A percentile compares a stretch with the other conserved stretches of the same genome.
These are phyloP conservation scores for Sergeia podlipaevii DNA, from an alignment of 208 protist species.

Conservation along the genomic window DNA sequence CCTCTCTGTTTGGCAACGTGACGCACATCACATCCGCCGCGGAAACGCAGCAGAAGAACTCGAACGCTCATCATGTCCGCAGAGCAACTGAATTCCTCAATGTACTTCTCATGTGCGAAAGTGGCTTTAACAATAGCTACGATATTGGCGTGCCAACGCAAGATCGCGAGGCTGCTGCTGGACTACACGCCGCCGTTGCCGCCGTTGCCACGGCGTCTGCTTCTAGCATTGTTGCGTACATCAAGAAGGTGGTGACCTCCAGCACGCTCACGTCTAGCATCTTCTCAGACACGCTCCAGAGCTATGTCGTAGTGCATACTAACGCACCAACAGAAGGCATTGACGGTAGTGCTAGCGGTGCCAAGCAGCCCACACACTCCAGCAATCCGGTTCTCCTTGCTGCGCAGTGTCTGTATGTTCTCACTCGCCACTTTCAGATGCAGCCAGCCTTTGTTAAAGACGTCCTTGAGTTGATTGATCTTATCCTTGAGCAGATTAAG, in stretches of 20 bases:
- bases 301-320: no score
- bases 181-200: slow-evolving; percentile 24
- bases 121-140: slow-evolving; percentile 34
- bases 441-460: slow-evolving; percentile 50
- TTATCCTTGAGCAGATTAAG: slow-evolving; percentile 32
- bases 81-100: slow-evolving; percentile 22
- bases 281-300: no score
- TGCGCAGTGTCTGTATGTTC: slow-evolving; percentile 74
- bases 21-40: neutral
- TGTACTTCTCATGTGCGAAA: slow-evolving; percentile 41
- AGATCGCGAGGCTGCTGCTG: slow-evolving; percentile 11
- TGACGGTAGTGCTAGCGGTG: neutral
- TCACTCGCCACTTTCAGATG: slow-evolving; percentile 88
- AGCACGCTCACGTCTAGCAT: neutral
- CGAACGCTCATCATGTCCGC: slow-evolving; percentile 9
- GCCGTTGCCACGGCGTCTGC: slow-evolving; percentile 32
- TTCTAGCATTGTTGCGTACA: slow-evolving; percentile 41
- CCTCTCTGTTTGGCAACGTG: neutral
- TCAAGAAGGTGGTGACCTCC: slow-evolving; percentile 24
- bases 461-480: slow-evolving; percentile 37
- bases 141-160: slow-evolving; percentile 2
- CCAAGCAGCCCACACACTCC: slow-evolving; percentile 9
- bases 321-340: no score
- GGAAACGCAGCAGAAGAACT: neutral
- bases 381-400: slow-evolving; percentile 54